Base-by-base conservation (phyloP, 129 eudicot genomes). In the Arctium lappa region DNA sequence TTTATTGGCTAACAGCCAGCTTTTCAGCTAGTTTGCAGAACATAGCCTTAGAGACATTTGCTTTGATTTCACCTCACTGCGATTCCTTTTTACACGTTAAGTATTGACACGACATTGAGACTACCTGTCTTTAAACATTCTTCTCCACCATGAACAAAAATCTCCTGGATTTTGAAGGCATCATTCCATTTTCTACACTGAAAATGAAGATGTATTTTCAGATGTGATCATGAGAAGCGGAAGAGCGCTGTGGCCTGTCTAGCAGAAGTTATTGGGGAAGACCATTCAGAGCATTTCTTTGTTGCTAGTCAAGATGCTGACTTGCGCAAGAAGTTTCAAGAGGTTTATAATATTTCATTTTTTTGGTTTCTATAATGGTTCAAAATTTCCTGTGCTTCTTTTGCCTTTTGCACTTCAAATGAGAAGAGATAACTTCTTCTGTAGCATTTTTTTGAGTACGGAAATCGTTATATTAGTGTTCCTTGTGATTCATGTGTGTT, bases 251-350 rank as follows among this genome's bases (percentile, higher is more conserved):
- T 86, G 56, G 86, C 84, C 76, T 95, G 99, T 86, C 83, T 95
- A 63, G 69, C 86, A 10, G 95, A 95, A 9, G 89, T 90, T 81
- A 89, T 95, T 74, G 97, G 95, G 22, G 95, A 88, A 39, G 89
- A 87, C 0, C 92, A 94, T 85, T 79, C 89, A 0, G 99, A 95
- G 86, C 99, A 95, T 83, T 95, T 95, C 85, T 95, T 93, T 87
- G 97, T 95, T 78, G 97, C 92, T 63, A 88, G 92, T 16, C 99
- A 95, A 85, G 99, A 95, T 79, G 91, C 85, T 42, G 97, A 93
- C 62, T 69, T 93, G 84, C 90, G 99, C 85, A 88, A 82, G 88
- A 86, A 89, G 86, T 87, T 91, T 30, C 94, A 88, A 34, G 91
- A 95, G 99, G 99, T 95, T 79, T 15, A 70, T 70, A 73, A 0